Percentiles rank a stretch among this genome's conserved stretches.
phyloP scores from a whole-genome alignment of 495 filamentous ascomycete genomes.

The Lophiostoma macrostomum region DNA sequence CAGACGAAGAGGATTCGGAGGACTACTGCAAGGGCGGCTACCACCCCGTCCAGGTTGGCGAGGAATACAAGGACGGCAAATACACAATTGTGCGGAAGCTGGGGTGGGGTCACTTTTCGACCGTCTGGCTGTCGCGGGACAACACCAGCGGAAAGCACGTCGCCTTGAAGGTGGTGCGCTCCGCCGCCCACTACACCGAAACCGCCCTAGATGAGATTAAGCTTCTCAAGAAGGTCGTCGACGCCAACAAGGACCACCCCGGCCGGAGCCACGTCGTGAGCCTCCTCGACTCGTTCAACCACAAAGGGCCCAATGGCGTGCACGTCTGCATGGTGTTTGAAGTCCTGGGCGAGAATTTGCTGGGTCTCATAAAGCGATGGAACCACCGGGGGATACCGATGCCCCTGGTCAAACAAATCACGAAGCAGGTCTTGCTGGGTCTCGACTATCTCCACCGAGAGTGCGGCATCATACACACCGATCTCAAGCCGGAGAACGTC shows the following conservation, averaged over 20 bases:
- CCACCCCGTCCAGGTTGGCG: conserved; percentile 88
- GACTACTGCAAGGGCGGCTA: conserved; percentile 99
- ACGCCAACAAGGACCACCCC: conserved; percentile 80
- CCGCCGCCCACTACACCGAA: conserved; percentile 96
- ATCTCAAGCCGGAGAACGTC: conserved; percentile 97
- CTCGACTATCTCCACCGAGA: conserved; percentile 95
- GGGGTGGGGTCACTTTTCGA: conserved; percentile 98
- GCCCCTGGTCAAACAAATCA: conserved; percentile 95
- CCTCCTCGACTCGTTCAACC: conserved; percentile 92
- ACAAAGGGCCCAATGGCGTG: conserved; percentile 92
- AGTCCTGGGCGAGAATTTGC: conserved; percentile 90
- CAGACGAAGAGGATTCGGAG: conserved; percentile 97
- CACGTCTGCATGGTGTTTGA: conserved; percentile 99
- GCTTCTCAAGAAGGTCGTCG: conserved; percentile 90
- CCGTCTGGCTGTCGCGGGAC: conserved; percentile 94
- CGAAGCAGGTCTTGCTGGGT: conserved; percentile 93
- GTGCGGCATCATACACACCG: conserved; percentile 98
- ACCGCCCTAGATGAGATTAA: conserved; percentile 99
- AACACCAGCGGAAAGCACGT: conserved; percentile 91
- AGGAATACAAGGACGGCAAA: conserved; percentile 95
- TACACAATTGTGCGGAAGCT: conserved; percentile 96
- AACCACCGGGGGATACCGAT: conserved; percentile 97
- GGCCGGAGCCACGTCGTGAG: conserved; percentile 93
- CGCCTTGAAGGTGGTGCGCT: conserved; percentile 94
- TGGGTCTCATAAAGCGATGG: conserved; percentile 97